A percentile compares a stretch with the other conserved stretches of the same genome.
Evolutionary conservation across 179 eudicot genomes (phyloP).

Genomic region (Beta lomatogona): DNA sequence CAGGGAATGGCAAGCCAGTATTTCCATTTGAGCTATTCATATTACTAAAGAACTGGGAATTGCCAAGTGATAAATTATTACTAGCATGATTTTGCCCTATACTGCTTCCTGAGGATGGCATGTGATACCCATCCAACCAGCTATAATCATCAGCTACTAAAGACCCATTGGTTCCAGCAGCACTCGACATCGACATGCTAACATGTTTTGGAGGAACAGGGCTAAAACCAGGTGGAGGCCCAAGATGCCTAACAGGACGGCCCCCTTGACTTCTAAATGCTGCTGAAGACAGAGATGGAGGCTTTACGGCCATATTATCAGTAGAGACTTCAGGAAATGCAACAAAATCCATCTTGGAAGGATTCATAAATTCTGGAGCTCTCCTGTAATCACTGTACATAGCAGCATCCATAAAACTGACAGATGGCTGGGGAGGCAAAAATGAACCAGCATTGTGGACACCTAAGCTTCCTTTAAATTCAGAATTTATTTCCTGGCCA

Average conservation of each 20-base stretch:
- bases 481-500: slow-evolving; percentile 40
- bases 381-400: slow-evolving; percentile 43
- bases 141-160: slow-evolving; percentile 40
- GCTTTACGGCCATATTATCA: slow-evolving; percentile 31
- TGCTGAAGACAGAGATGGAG: slow-evolving; percentile 27
- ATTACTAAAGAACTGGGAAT: slow-evolving; percentile 26
- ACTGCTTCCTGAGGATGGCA: slow-evolving; percentile 35
- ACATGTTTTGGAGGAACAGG: slow-evolving; percentile 46
- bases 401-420: slow-evolving; percentile 36
- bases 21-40: slow-evolving; percentile 39
- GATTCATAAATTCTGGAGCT: slow-evolving; percentile 32
- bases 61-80: slow-evolving; percentile 30
- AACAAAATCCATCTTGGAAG: slow-evolving; percentile 34
- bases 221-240: slow-evolving; percentile 66
- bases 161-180: slow-evolving; percentile 35
- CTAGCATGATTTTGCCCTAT: slow-evolving; percentile 27
- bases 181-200: slow-evolving; percentile 33
- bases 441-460: slow-evolving; percentile 37
- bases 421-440: slow-evolving; percentile 52
- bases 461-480: slow-evolving; percentile 39
- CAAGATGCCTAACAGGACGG: slow-evolving; percentile 62
- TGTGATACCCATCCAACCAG: slow-evolving; percentile 50
- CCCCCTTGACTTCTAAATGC: slow-evolving; percentile 42
- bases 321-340: slow-evolving; percentile 32
- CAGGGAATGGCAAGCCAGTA: slow-evolving; percentile 54